Conservation (phyloP, 208 protist genomes). For the Strigomonas galati region DNA sequence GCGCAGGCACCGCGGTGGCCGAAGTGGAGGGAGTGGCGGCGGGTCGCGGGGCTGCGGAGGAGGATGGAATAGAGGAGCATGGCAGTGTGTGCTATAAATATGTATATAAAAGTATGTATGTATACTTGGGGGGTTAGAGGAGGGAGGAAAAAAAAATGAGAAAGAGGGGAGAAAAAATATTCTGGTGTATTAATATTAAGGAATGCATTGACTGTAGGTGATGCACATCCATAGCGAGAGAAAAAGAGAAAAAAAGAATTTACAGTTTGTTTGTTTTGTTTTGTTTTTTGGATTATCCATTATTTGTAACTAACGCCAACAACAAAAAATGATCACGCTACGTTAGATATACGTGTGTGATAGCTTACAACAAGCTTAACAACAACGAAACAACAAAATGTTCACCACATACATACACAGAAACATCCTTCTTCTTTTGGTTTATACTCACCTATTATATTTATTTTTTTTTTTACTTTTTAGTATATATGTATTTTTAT, state of each 20-base stretch:
- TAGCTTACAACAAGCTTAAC: no score
- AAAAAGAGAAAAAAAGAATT: no score
- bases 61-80: no score
- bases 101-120: no score
- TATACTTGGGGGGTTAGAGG: no score
- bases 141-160: background rate
- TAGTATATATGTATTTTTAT: slow-evolving; percentile 11
- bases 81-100: no score
- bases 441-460: background rate
- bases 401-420: background rate
- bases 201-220: background rate
- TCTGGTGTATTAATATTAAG: background rate
- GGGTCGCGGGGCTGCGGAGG: no score
- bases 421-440: background rate
- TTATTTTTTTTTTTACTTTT: slow-evolving; percentile 3
- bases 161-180: background rate
- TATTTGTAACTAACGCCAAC: background rate
- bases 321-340: background rate
- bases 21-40: slow-evolving; percentile 27
- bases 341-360: no score
- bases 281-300: background rate
- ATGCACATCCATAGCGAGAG: no score
- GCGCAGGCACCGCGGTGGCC: slow-evolving; percentile 63
- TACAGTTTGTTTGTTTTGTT: background rate
- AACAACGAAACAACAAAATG: background rate